These are phyloP conservation scores for Favolaschia claudopus DNA, from an alignment of 768 basidiomycete genomes.

Conservation along the genomic window DNA sequence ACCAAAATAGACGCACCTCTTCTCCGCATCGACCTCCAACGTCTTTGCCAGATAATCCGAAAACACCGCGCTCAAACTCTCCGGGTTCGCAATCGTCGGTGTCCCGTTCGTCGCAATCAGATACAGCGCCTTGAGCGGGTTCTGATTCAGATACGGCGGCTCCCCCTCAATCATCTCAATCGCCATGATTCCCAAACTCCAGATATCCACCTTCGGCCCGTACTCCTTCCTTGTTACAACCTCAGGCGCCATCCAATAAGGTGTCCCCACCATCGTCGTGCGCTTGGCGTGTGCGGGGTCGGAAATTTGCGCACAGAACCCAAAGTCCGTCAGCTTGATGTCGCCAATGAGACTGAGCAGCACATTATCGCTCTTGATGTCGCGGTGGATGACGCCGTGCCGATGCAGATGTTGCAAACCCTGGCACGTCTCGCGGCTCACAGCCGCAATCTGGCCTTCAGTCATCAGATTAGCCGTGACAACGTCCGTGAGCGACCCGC, in stretches of 20 bases:
- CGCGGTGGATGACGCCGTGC: constrained; percentile 97
- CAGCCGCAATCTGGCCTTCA: constrained; percentile 98
- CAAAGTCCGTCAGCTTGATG: constrained; percentile 98
- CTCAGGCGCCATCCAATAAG: constrained; percentile 99
- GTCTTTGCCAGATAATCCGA: constrained; percentile 89
- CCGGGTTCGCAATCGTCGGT: constrained; percentile 93
- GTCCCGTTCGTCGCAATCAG: constrained; percentile 99
- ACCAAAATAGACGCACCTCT: constrained; percentile 53
- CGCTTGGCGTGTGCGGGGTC: constrained; percentile 90
- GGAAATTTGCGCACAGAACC: constrained; percentile 97
- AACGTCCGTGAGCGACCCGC: constrained; percentile 92
- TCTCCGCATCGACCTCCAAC: constrained; percentile 94
- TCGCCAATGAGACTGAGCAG: constrained; percentile 91
- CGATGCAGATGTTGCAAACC: constrained; percentile 94
- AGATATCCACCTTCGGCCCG: constrained; percentile 98
- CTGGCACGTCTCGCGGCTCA: constrained; percentile 90
- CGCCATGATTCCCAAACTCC: constrained; percentile 96
- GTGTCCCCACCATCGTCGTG: constrained; percentile 98
- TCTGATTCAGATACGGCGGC: constrained; percentile 95
- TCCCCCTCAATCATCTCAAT: constrained; percentile 99
- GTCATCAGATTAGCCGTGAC: constrained; percentile 97
- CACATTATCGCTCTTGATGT: constrained; percentile 99
- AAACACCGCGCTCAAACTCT: constrained; percentile 75
- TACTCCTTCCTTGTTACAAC: constrained; percentile 98
- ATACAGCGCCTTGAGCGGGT: constrained; percentile 95